Conservation (phyloP, 1,284 basidiomycete species). For the Singerocomus rubriflavus region DNA sequence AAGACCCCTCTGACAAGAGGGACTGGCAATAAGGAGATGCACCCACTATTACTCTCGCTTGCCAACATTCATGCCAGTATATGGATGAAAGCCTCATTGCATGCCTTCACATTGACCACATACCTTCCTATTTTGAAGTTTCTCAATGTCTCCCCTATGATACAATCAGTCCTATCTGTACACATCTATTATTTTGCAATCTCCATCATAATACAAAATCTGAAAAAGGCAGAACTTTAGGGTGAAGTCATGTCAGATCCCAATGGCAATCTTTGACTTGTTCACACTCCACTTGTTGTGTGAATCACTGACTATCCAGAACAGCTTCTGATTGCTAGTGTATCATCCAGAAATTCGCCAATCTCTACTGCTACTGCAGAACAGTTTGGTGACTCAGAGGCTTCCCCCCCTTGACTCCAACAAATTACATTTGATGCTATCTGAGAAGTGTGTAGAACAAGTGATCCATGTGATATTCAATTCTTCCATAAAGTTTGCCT, state of each 20-base stretch:
- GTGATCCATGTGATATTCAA: constrained; percentile 5
- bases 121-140: constrained; percentile 15
- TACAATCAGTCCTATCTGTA: constrained; percentile 3
- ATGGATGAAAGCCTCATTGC: constrained; percentile 8
- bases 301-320: background rate
- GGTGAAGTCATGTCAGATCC: background rate
- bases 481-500: constrained; percentile 4
- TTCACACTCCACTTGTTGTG: background rate
- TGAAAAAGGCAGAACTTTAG: constrained; percentile 1
- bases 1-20: constrained; percentile 1
- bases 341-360: background rate
- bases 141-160: background rate
- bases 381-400: constrained; percentile 4
- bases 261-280: background rate
- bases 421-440: background rate
- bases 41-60: constrained; percentile 6
- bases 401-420: background rate
- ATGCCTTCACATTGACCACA: background rate
- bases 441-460: background rate
- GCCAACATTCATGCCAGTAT: constrained; percentile 10
- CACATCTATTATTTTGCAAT: background rate
- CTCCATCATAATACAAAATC: background rate
- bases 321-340: background rate
- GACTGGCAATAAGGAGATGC: constrained; percentile 9
- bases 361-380: constrained; percentile 2